Evolutionary conservation across 2,329 filamentous ascomycete species (phyloP), one percentile per base, ranked within the genome.

Genomic region (Trichoderma sp.): DNA sequence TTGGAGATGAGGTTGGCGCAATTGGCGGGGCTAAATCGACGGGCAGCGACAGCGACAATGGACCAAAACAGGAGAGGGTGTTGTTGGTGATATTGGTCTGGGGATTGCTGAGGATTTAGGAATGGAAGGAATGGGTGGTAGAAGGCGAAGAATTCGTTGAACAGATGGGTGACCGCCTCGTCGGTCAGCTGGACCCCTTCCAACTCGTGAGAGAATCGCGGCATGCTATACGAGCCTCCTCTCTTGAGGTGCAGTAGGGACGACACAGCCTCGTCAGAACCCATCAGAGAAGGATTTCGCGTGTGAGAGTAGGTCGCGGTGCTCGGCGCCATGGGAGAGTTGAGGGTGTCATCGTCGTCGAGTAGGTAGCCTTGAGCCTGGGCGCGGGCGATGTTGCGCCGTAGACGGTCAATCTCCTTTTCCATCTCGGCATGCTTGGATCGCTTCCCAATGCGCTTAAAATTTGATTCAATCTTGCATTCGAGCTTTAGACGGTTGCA

Each of bases 391-490:
- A 92, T 85, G 76, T 85, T 88, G 59, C 89, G 87, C 66, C 90
- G 88, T 75, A 92, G 82, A 73, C 85, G 88, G 71, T 93, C 91
- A 77, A 95, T 93, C 81, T 95, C 92, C 82, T 90, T 92, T 79
- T 94, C 92, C 92, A 95, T 95, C 82, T 95, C 93, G 77, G 92
- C 92, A 81, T 95, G 92, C 80, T 93, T 92, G 74, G 90, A 92
- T 55, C 93, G 88, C 84, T 96, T 96, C 74, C 93, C 92, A 20
- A 95, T 86, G 76, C 93, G 90, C 86, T 73, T 73, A 43, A 73
- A 73, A 81, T 94, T 94, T 77, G 92, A 93, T 81, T 95, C 92
- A 81, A 96, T 95, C 81, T 93, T 93, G 85, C 93, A 96, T 73
- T 91, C 88, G 73, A 95, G 90, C 81, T 92, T 93, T 78, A 95